Conservation (phyloP, 495 filamentous ascomycete species). For the Rhizodiscina lignyota region DNA sequence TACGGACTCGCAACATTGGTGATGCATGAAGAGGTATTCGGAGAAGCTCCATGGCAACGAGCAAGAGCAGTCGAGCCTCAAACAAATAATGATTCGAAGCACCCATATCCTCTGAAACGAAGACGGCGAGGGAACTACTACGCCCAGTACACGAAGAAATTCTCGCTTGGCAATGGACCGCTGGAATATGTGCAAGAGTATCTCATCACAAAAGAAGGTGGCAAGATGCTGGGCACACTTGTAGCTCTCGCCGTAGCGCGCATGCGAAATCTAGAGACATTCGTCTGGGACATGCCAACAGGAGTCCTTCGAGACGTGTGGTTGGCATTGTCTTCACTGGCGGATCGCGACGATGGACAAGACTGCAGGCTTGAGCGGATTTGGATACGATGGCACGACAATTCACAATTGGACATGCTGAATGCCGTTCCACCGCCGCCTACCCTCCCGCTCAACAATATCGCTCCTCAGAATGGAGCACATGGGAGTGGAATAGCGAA, state of each 20-base stretch:
- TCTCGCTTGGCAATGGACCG: conserved; percentile 82
- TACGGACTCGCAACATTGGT: conserved; percentile 80
- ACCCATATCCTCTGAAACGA: conserved; percentile 10
- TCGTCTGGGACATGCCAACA: conserved; percentile 94
- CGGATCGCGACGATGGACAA: conserved; percentile 38
- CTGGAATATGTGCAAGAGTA: conserved; percentile 73
- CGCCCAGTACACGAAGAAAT: conserved; percentile 72
- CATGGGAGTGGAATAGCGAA: conserved; percentile 9
- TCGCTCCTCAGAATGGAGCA: conserved; percentile 8
- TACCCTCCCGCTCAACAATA: conserved; percentile 13
- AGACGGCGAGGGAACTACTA: conserved; percentile 58
- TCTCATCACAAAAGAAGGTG: conserved; percentile 71
- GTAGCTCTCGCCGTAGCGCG: conserved; percentile 72
- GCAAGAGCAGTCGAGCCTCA: conserved; percentile 10
- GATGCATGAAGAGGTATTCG: conserved; percentile 59
- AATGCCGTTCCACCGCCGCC: conserved; percentile 17
- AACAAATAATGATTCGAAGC: background rate
- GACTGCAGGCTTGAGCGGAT: conserved; percentile 59
- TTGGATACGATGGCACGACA: conserved; percentile 88
- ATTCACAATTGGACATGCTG: conserved; percentile 26
- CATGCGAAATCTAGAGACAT: conserved; percentile 81
- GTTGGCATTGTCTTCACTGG: conserved; percentile 62
- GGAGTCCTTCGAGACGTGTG: conserved; percentile 79
- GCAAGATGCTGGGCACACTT: conserved; percentile 84
- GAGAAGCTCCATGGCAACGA: conserved; percentile 23